Base-by-base conservation (phyloP, 306 rosid species). In the Dalbergia oliveri region DNA sequence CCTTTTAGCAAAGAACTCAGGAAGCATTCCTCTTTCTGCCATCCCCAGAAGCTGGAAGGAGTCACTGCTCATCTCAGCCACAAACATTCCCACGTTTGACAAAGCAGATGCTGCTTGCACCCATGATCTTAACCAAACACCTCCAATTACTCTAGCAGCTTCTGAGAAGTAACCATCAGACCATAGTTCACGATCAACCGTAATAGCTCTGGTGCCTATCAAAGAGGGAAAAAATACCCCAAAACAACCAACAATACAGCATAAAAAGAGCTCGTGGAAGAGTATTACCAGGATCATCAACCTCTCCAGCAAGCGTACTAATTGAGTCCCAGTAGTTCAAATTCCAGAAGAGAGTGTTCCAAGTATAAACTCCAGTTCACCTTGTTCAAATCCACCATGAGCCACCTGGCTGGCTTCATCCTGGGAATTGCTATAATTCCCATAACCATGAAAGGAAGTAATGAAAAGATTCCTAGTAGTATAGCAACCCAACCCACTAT, bases 61-160 rank as follows among this genome's bases (percentile, higher is more conserved):
- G 57, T 92, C 92, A 4, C 97, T 85, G 67, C 93, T 92, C 91
- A 92, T 92, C 79, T 90, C 92, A 15, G 91, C 89, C 59, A 88
- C 81, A 69, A 90, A 92, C 89, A 90, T 86, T 21, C 97, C 94
- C 94, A 89, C 87, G 73, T 89, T 89, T 73, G 97, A 92, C 69
- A 89, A 61, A 7, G 97, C 97, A 79, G 94, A 73, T 4, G 93
- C 90, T 8, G 83, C 82, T 65, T 87, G 90, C 73, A 90, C 73
- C 93, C 94, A 90, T 15, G 15, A 35, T 80, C 91, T 88, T 60
- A 87, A 75, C 93, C 93, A 92, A 41, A 84, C 80, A 7, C 94
- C 93, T 18, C 93, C 94, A 7, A 90, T 71, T 9, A 81, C 41
- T 75, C 44, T 81, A 37, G 88, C 93, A 68, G 87, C 84, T 6